Base-by-base conservation (phyloP, 306 rosid species). In the Cicer judaicum region DNA sequence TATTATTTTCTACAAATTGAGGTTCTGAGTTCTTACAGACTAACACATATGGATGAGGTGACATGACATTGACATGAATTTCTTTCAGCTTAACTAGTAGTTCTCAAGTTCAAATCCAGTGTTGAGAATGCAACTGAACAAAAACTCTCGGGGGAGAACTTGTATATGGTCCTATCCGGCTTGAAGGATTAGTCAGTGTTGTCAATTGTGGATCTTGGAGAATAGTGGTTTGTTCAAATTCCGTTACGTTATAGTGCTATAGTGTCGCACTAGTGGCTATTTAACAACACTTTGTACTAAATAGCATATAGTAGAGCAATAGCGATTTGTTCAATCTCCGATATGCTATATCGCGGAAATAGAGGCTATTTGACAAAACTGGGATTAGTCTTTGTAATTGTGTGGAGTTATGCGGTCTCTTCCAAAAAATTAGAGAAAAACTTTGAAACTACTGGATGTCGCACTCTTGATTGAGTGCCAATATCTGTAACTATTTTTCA, bases 391-490 rank as follows among this genome's bases (percentile, higher is more conserved):
- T 49, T 16, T 0, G 0, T 2, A 49, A 6, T 49, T 49, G 18
- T 0, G 4, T 7, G 7, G 15, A 29, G 16, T 5, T 49, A 49
- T 49, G 54, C 2, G 6, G 54, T 49, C 14, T 52, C 7, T 52
- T 16, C 60, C 60, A 18, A 54, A 54, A 18, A 53, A 10, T 53
- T 16, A 15, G 47, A n/a, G 40, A 68, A 62, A 21, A 29, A 40
- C 46, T 55, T 42, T 49, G 18, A 36, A 66, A 19, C 43, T 74
- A 34, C 38, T 46, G 38, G 65, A 74, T 29, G 79, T 49, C 49
- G 76, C 34, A 49, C 49, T 40, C 44, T 42, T 64, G 24, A 52
- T 44, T 10, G 67, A 61, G 38, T 74, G 72, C 63, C 75, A 54
- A 67, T 67, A 67, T 34, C 11, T 79, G 10, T 57, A 12, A 8